phyloP scores from a whole-genome alignment of 225 moss, liverwort and hornwort genomes.

The Antitrichia curtipendula region DNA sequence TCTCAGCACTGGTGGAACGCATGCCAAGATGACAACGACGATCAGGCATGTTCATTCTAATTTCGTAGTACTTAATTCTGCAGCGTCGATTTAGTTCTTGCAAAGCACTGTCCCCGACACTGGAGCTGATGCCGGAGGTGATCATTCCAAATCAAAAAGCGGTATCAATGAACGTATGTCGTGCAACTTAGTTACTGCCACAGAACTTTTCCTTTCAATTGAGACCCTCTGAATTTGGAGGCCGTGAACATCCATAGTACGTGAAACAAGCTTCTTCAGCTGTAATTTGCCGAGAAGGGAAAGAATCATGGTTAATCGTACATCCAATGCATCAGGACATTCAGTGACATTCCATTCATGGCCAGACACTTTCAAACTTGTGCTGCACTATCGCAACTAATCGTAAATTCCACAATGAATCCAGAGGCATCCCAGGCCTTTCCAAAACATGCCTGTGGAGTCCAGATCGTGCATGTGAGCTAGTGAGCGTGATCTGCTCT shows the following conservation, averaged over 20 bases:
- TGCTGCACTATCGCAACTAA: background rate
- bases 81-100: no score
- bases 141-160: background rate
- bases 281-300: background rate
- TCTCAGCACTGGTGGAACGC: no score
- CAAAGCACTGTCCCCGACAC: background rate
- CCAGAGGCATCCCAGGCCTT: background rate
- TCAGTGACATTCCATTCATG: background rate
- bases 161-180: background rate
- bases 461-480: background rate
- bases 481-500: background rate
- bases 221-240: background rate
- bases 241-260: background rate
- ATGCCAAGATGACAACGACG: no score
- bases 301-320: background rate
- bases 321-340: background rate
- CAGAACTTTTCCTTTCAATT: background rate
- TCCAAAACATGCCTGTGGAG: background rate
- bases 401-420: background rate
- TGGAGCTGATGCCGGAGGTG: background rate
- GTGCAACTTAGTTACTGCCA: background rate
- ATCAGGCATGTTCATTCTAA: no score
- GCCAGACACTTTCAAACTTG: background rate
- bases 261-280: background rate
- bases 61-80: no score